Evolutionary conservation across 1,139 yeast genomes (phyloP), one percentile per base, ranked within the genome.

Genomic region (Pichia kudriavzevii): DNA sequence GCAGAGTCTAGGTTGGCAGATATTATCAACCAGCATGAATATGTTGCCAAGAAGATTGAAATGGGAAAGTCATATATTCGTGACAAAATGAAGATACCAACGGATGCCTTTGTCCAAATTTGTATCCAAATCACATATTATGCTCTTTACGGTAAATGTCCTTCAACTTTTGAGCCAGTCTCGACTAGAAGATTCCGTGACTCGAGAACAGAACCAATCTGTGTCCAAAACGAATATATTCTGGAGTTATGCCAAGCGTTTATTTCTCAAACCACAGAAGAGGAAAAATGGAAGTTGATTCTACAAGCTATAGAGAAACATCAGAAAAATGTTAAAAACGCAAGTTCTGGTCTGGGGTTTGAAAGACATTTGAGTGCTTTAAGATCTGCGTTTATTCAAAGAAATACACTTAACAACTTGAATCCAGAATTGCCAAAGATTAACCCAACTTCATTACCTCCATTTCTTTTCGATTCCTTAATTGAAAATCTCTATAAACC

Each of bases 1-100:
- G 77, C 87, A 1, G 91, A 81, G 52, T 81, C 88, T 0, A 67
- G 87, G 44, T 61, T 81, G 43, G 80, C 88, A 2, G 93, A 81
- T 57, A 64, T 79, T 45, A 78, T 81, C 35, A 71, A 77, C 45
- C 84, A 80, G 48, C 85, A 80, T 57, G 79, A 76, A 44, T 73
- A 46, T 64, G 66, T 52, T 26, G 49, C 55, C 3, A 49, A 55
- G 22, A 58, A 60, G 1, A 51, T 69, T 12, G 28, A 32, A 7
- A 58, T 60, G 46, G 75, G 76, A 6, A 53, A 61, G 30, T 58
- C 72, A 19, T 68, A 61, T 35, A 52, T 77, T 28, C 66, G 71
- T 5, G 60, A 59, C 25, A 74, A 69, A 44, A 64, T 75, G 51
- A 67, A 69, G 18, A 59, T 79, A 22, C 71, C 79, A 17, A 60